Evolutionary conservation across 2,329 filamentous ascomycete genomes (phyloP).

Genomic region (Monosporascus sp.): DNA sequence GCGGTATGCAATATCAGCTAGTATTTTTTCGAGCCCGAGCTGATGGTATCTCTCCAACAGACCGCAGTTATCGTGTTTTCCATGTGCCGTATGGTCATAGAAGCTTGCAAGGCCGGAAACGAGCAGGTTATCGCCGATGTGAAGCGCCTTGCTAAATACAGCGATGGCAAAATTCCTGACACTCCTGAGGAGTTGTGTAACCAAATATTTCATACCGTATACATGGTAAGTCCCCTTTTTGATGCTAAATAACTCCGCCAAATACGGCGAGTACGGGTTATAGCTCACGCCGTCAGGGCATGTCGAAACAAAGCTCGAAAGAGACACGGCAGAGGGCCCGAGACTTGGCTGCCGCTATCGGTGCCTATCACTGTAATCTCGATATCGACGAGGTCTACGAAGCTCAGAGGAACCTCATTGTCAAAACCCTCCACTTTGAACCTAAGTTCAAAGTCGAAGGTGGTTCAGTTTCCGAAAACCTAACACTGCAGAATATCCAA

Average conservation of each 20-base stretch:
- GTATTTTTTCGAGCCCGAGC: neutral
- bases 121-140: constrained; percentile 32
- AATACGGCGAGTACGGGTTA: neutral
- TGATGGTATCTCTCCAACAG: neutral
- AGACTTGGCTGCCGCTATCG: constrained; percentile 56
- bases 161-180: constrained; percentile 34
- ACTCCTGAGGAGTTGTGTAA: constrained; percentile 55
- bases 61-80: constrained; percentile 32
- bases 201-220: constrained; percentile 48
- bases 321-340: constrained; percentile 64
- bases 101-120: constrained; percentile 40
- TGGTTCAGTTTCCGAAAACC: constrained; percentile 54
- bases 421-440: constrained; percentile 52
- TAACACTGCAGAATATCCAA: constrained; percentile 64
- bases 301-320: constrained; percentile 56
- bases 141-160: constrained; percentile 28
- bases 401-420: constrained; percentile 55
- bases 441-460: constrained; percentile 55
- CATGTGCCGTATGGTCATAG: constrained; percentile 51
- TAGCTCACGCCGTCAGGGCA: constrained; percentile 37
- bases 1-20: neutral
- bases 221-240: constrained; percentile 40
- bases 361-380: constrained; percentile 65
- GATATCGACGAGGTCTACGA: constrained; percentile 66
- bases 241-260: neutral